Base-by-base conservation (phyloP, 1,284 basidiomycete genomes). In the Cryptococcus floricola region DNA sequence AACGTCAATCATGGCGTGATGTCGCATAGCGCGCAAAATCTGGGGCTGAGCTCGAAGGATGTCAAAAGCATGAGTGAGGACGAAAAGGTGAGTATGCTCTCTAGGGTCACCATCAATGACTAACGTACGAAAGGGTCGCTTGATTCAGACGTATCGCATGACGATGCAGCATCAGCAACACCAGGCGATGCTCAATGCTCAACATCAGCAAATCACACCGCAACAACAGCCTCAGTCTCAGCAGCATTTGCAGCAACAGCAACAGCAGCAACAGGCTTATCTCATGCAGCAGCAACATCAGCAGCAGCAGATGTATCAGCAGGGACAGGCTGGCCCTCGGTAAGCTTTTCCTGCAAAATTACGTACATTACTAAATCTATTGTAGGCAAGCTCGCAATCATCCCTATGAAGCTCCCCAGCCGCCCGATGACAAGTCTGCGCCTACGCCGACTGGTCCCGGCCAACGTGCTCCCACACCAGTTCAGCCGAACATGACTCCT, bases 11-110 rank as follows among this genome's bases (percentile, higher is more conserved):
- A 65, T 18, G 54, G 52, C 1, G 57, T 75, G n/a, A 73, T 74
- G 66, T 57, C 61, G 18, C 56, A 65, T 39, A 61, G 59, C 6
- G 63, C 67, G 34, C 61, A 66, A 25, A 50, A 52, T 31, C 41
- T 70, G 31, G 71, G 71, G 10, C 49, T 73, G 31, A 55, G 52
- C 1, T 70, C 69, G 5, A 61, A 66, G 34, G 68, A 73, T 49
- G 58, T 68, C 13, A 54, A 61, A 8, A 59, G 55, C n/a, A 53
- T 70, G 50, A 52, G 59, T 2, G 69, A 69, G 25, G 68, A 70
- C 10, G 69, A 75, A 14, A 64, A 61, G 55, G 71, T 70, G 52
- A 61, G 62, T 47, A 4, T 54, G 27, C 12, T 16, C 18, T 14
- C 14, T 6, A 42, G 27, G 12, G 34, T 37, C 10, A 12, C 27